Percentiles rank a stretch among this genome's conserved stretches.
Evolutionary conservation across 202 grass and related monocot species (phyloP).

Genomic region (Zizania palustris): DNA sequence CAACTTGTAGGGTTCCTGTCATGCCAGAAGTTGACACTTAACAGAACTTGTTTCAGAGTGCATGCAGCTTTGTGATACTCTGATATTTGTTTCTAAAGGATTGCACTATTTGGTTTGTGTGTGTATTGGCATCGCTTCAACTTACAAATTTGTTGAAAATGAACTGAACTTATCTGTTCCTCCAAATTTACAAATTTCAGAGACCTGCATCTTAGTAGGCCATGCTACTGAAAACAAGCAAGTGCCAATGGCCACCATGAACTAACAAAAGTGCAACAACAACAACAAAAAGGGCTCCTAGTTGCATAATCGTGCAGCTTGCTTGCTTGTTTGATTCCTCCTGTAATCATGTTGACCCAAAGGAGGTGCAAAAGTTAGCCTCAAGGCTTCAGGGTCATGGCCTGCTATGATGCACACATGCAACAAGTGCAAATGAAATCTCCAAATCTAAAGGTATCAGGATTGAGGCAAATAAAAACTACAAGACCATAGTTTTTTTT

Average conservation of each 20-base stretch:
- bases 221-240: too few species aligned
- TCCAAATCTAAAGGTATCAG: background rate
- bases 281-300: background rate
- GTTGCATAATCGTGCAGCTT: slow-evolving; percentile 32
- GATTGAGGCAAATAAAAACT: background rate
- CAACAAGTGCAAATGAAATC: slow-evolving; percentile 11
- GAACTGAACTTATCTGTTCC: background rate
- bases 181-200: too few species aligned
- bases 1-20: slow-evolving; percentile 52
- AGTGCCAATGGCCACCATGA: too few species aligned
- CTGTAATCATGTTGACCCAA: slow-evolving; percentile 55
- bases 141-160: slow-evolving; percentile 30
- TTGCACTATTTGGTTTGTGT: slow-evolving; percentile 1
- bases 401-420: slow-evolving; percentile 38
- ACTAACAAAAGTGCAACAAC: too few species aligned
- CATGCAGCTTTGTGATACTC: too few species aligned
- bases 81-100: background rate
- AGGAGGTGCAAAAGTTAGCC: slow-evolving; percentile 36
- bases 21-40: slow-evolving; percentile 56
- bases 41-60: too few species aligned
- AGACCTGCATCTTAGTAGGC: too few species aligned
- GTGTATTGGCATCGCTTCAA: background rate
- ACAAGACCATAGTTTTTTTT: background rate
- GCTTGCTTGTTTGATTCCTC: slow-evolving; percentile 47
- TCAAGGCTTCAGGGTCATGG: slow-evolving; percentile 34